phyloP scores from a whole-genome alignment of 2,329 filamentous ascomycete genomes.

The Teratosphaeria zuluensis region DNA sequence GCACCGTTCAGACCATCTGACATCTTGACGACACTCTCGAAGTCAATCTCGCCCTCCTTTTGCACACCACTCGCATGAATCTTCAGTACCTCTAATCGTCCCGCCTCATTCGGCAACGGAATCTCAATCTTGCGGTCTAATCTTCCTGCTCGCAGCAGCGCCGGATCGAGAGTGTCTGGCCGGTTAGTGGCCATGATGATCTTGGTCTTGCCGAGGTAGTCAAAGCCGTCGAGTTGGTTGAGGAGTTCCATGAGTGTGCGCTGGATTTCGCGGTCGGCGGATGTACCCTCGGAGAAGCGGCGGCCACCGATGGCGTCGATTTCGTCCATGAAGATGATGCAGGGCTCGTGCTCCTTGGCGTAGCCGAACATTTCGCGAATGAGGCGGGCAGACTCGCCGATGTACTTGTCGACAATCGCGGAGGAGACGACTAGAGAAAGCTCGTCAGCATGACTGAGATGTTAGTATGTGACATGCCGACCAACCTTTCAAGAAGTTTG shows the following conservation, averaged over 20 bases:
- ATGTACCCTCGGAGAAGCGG: constrained; percentile 93
- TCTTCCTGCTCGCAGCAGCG: constrained; percentile 81
- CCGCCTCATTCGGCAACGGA: constrained; percentile 91
- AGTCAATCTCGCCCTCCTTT: constrained; percentile 91
- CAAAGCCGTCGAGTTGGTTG: constrained; percentile 97
- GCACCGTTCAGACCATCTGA: constrained; percentile 96
- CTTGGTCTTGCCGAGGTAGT: constrained; percentile 98
- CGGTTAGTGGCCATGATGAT: constrained; percentile 99
- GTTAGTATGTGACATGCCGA: neutral
- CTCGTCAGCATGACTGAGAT: constrained; percentile 7
- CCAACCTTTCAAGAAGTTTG: constrained; percentile 92
- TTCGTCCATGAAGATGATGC: constrained; percentile 99
- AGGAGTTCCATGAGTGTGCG: constrained; percentile 96
- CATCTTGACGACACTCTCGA: constrained; percentile 99
- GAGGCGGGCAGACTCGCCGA: constrained; percentile 91
- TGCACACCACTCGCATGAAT: constrained; percentile 84
- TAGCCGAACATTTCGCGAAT: constrained; percentile 99
- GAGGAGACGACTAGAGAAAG: constrained; percentile 73
- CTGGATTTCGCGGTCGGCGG: constrained; percentile 95
- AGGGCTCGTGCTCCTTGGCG: constrained; percentile 97
- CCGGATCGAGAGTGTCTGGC: constrained; percentile 90
- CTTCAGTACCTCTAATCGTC: constrained; percentile 92
- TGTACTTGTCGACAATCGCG: constrained; percentile 99
- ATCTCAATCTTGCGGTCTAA: constrained; percentile 98
- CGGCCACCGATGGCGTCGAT: constrained; percentile 97